phyloP scores from a whole-genome alignment of 257 asterid genomes.

The Datura wrightii region DNA sequence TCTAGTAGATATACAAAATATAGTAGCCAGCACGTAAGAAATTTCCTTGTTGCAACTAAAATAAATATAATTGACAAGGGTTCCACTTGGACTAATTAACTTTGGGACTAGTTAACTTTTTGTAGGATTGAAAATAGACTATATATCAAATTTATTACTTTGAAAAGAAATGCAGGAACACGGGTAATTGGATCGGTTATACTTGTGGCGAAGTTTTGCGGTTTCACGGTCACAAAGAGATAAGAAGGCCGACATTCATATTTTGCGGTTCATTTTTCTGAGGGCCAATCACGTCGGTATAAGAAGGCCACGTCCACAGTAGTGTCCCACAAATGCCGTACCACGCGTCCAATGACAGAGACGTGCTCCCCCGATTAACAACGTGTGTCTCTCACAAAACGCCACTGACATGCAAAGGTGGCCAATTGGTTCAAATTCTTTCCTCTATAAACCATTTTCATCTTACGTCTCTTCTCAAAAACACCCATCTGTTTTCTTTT shows the following conservation, averaged over 20 bases:
- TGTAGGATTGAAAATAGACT: too few species aligned
- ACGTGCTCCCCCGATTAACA: neutral
- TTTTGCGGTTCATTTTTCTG: neutral
- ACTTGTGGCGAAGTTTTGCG: neutral
- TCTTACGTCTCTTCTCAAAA: neutral
- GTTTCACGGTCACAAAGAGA: neutral
- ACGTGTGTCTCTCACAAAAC: conserved; percentile 36
- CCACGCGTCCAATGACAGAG: conserved; percentile 47
- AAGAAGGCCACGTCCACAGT: conserved; percentile 47
- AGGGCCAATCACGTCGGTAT: neutral
- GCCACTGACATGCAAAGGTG: conserved; percentile 49
- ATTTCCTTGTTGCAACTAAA: too few species aligned
- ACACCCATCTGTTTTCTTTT: conserved; percentile 22
- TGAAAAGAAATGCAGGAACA: neutral
- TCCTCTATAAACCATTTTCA: neutral
- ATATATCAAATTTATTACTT: too few species aligned
- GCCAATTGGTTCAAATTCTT: conserved; percentile 21
- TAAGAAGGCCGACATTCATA: conserved; percentile 4
- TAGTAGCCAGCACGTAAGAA: too few species aligned
- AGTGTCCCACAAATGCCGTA: neutral
- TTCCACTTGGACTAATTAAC: too few species aligned
- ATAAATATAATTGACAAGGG: too few species aligned
- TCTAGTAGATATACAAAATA: too few species aligned
- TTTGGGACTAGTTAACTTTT: too few species aligned
- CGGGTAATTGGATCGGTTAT: neutral